Conservation (phyloP, 768 basidiomycete genomes). For the Panaeolus papilionaceus region DNA sequence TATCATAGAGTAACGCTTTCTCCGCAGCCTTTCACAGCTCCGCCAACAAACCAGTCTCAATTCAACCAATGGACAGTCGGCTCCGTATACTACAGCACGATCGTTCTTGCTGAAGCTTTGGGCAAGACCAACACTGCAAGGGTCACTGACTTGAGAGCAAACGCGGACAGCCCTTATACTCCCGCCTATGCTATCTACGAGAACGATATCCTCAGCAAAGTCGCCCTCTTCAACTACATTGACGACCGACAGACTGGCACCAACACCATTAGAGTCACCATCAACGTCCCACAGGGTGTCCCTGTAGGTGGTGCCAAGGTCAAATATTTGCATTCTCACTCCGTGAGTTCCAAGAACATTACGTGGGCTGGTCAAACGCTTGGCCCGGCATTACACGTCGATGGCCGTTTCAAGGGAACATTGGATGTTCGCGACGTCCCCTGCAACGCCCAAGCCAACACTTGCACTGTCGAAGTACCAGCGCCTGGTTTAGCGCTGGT, state of each 20-base stretch:
- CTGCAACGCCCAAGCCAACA: conserved; percentile 61
- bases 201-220: conserved; percentile 61
- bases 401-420: conserved; percentile 68
- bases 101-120: conserved; percentile 74
- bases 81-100: conserved; percentile 73
- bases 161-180: conserved; percentile 55
- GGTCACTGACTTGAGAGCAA: conserved; percentile 68
- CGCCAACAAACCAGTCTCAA: conserved; percentile 58
- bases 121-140: conserved; percentile 69
- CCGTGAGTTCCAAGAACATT: conserved; percentile 69
- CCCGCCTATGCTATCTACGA: conserved; percentile 82
- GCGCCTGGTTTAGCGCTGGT: conserved; percentile 81
- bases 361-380: conserved; percentile 84
- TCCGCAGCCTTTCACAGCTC: conserved; percentile 59
- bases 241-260: conserved; percentile 58
- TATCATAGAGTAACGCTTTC: not conserved
- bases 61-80: conserved; percentile 78
- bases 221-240: conserved; percentile 78
- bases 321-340: conserved; percentile 61
- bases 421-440: conserved; percentile 60
- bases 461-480: conserved; percentile 65
- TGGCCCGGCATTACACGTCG: conserved; percentile 64
- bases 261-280: conserved; percentile 40
- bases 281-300: conserved; percentile 52
- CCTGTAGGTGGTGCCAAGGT: conserved; percentile 55